Conservation (phyloP, 805 yeast genomes). For the Yarrowia divulgata region DNA sequence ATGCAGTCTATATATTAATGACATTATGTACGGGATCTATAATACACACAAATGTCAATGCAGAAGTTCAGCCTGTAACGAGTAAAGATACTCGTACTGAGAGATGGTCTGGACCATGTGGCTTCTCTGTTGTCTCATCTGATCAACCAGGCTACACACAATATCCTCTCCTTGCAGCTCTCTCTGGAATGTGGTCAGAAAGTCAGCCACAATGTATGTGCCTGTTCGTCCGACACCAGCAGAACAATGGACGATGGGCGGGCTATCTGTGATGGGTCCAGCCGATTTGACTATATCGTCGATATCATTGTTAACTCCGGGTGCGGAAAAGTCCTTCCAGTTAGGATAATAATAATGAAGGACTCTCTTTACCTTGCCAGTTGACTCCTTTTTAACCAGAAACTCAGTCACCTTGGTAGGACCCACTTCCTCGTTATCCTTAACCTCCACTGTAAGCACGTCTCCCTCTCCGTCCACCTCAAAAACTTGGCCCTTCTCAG, state of each 20-base stretch:
- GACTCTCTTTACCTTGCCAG: slow-evolving; percentile 30
- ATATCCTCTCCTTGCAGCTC: slow-evolving; percentile 44
- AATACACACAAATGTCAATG: slow-evolving; percentile 11
- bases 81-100: slow-evolving; percentile 52
- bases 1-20: slow-evolving; percentile 29
- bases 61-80: slow-evolving; percentile 20
- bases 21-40: slow-evolving; percentile 21
- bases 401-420: slow-evolving; percentile 33
- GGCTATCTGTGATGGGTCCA: slow-evolving; percentile 49
- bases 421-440: slow-evolving; percentile 4
- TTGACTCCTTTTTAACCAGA: slow-evolving; percentile 1
- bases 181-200: slow-evolving; percentile 55
- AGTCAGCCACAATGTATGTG: slow-evolving; percentile 77
- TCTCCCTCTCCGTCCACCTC: slow-evolving; percentile 33
- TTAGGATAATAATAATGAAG: slow-evolving; percentile 68
- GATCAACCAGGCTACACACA: slow-evolving; percentile 47
- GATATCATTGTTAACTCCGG: slow-evolving; percentile 55
- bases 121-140: slow-evolving; percentile 53
- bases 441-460: background rate
- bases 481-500: background rate
- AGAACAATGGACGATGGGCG: slow-evolving; percentile 85
- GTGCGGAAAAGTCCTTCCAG: slow-evolving; percentile 86
- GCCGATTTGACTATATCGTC: slow-evolving; percentile 59
- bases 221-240: slow-evolving; percentile 99
- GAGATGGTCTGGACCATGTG: slow-evolving; percentile 54